Evolutionary conservation across 2,329 filamentous ascomycete genomes (phyloP), one percentile per base, ranked within the genome.

Genomic region (Trichoderma cornu-damae): DNA sequence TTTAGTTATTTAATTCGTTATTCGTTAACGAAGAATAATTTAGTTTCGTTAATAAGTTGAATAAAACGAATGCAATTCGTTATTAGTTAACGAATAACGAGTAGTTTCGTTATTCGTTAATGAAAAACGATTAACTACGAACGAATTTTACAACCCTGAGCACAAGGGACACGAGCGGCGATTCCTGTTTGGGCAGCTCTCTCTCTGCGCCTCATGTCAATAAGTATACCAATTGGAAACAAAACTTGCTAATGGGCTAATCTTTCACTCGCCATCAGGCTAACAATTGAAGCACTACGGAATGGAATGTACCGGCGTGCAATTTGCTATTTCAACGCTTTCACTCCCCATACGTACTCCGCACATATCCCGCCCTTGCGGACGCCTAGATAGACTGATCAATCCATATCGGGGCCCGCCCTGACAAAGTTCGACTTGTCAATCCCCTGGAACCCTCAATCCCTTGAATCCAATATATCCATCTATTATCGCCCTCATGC

Each of bases 101-200:
- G n/a, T n/a, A n/a, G n/a, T n/a, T n/a, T n/a, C n/a, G n/a, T n/a
- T n/a, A n/a, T n/a, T n/a, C n/a, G n/a, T n/a, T n/a, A n/a, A n/a
- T n/a, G n/a, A n/a, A n/a, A n/a, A n/a, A n/a, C n/a, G n/a, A n/a
- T n/a, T n/a, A n/a, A n/a, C n/a, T n/a, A n/a, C n/a, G n/a, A n/a
- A n/a, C n/a, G n/a, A n/a, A n/a, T n/a, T n/a, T n/a, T n/a, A n/a
- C n/a, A n/a, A n/a, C n/a, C n/a, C n/a, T n/a, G n/a, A n/a, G n/a
- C n/a, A n/a, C n/a, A n/a, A n/a, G n/a, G n/a, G n/a, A n/a, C n/a
- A n/a, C n/a, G n/a, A 26, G 20, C 20, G 42, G 40, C 22, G 40
- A 28, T n/a, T 20, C 51, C 51, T 24, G 16, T 54, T 54, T 54
- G 24, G 42, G 51, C 51, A 38, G 42, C 42, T 54, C 42, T 42